Base-by-base conservation (phyloP, 352 stramenopile genomes). In the Globisporangium spinosum region DNA sequence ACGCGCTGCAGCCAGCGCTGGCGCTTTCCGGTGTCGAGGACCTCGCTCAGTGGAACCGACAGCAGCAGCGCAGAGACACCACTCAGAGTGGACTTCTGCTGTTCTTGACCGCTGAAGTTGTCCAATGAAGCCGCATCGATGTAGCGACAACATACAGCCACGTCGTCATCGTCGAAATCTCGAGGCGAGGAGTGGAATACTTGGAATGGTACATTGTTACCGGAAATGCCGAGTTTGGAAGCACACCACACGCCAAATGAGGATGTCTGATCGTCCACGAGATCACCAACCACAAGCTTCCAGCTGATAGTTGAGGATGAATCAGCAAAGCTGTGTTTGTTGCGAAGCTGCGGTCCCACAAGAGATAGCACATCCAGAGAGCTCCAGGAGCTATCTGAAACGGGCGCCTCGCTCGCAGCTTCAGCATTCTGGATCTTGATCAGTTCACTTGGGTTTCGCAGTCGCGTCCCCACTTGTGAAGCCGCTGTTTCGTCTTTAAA, bases 161-260 rank as follows among this genome's bases (percentile, higher is more conserved):
- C 56, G 22, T 68, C 71, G 35, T n/a, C 10, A 25, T 65, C 71
- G 49, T 22, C 7, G 20, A 17, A 20, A 15, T 51, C n/a, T 20
- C 22, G 64, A 34, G 23, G 34, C 6, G 55, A 29, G 35, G 68
- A 62, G 25, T 64, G 25, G n/a, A 70, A 15, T 61, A 78, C 23
- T 75, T 53, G 64, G 62, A 74, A 27, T 43, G 76, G 59, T 35
- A 74, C 20, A 2, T 2, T 61, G 29, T 13, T 57, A 20, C 59
- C 35, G 4, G 34, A 70, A 35, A 72, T 73, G 13, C 86, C 84
- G 58, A 76, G 68, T 64, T 80, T 85, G 32, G 85, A 72, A 6
- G 84, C 86, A 35, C 83, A 89, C 87, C 87, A 94, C 35, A 79
- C 79, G 9, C 84, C 87, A 74, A 94, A 92, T 1, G 79, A 87